Base-by-base conservation (phyloP, 495 filamentous ascomycete genomes). In the Aspergillus avenaceus region DNA sequence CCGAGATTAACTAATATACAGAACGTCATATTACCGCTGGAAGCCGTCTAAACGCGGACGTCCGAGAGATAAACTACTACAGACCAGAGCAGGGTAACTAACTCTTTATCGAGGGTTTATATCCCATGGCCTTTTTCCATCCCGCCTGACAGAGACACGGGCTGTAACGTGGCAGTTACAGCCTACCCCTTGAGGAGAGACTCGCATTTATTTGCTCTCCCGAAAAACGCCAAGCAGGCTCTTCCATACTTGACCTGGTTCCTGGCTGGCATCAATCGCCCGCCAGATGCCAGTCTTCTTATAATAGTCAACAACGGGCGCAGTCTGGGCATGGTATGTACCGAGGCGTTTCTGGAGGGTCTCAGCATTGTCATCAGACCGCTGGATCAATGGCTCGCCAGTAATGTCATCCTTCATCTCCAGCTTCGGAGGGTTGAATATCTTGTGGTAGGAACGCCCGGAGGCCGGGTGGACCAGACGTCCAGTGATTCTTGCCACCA, bases 371-470 rank as follows among this genome's bases (percentile, higher is more conserved):
- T 99, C 93, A 64, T 99, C 93, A 47, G 84, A 88, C 55, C 93
- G 86, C 76, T 97, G 93, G 65, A 97, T 89, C 56, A 99, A 73
- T 25, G 92, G 93, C 77, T 99, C 93, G 64, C 93, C 95, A 13
- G 95, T 97, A 49, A 97, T 65, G 63, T 99, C 93, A 73, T 99
- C 93, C 67, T 81, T 95, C 95, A 97, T 97, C 50, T 79, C 48
- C 52, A 81, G 71, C 80, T 95, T 95, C 55, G 93, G 93, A n/a
- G 93, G 95, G 82, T 96, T 97, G 84, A 99, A 99, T 64, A 88
- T 85, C 70, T 85, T 88, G 81, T 99, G 93, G 78, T 99, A 99
- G 47, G 88, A 89, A 59, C 93, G 90, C 49, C 93, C 93, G 54
- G 90, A 95, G 24, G 91, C 90, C 26, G 91, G 92, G 79, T 99